These are phyloP conservation scores for Flaveria sonorensis DNA, from an alignment of 129 eudicot genomes.

Conservation along the genomic window DNA sequence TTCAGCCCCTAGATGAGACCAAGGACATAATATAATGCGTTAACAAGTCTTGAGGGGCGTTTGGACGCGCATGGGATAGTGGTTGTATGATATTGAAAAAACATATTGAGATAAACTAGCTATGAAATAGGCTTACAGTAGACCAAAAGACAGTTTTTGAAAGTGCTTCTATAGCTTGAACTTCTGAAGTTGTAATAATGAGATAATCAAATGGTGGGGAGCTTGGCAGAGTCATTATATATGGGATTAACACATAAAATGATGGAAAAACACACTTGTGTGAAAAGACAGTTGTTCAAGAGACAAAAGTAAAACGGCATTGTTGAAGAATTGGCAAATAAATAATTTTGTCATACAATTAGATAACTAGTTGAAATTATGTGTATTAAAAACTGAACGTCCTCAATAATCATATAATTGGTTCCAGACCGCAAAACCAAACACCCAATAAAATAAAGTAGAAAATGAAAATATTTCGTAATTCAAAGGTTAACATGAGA, in stretches of 20 bases:
- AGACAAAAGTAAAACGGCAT: no score
- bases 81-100: background rate
- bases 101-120: background rate
- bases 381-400: background rate
- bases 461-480: background rate
- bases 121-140: background rate
- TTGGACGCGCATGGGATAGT: background rate
- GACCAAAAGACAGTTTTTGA: no score
- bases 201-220: background rate
- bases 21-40: background rate
- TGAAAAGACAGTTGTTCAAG: no score
- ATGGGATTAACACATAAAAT: background rate
- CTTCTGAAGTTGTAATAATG: background rate
- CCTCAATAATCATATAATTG: background rate
- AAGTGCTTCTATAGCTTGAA: background rate
- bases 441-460: background rate
- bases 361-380: background rate
- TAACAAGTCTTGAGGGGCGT: background rate
- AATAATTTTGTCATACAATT: no score
- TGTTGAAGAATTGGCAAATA: background rate
- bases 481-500: constrained; percentile 7
- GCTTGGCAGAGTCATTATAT: background rate
- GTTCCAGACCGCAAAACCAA: background rate
- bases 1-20: background rate
- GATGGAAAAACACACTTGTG: background rate